Percentiles rank a stretch among this genome's conserved stretches.
These are phyloP conservation scores for Chalara sp. DNA, from an alignment of 2,329 filamentous ascomycete species.

Conservation along the genomic window DNA sequence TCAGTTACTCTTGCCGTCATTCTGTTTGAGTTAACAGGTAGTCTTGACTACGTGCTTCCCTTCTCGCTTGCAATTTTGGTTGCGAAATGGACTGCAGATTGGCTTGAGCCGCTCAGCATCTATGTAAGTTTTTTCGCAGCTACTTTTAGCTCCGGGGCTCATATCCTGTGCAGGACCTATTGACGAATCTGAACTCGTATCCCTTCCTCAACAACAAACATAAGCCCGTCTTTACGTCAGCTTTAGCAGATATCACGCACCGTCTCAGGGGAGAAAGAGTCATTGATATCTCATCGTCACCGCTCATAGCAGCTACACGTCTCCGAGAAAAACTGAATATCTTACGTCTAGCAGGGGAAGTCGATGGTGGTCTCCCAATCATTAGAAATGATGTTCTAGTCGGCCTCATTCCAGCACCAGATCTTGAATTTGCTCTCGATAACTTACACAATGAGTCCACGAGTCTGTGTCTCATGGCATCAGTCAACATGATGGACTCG, in stretches of 20 bases:
- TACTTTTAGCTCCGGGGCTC: conserved; percentile 6
- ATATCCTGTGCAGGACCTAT: conserved; percentile 55
- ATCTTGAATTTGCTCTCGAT: conserved; percentile 89
- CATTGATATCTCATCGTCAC: conserved; percentile 83
- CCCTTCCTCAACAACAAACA: conserved; percentile 97
- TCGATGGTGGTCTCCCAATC: conserved; percentile 88
- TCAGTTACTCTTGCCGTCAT: conserved; percentile 94
- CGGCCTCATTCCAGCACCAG: conserved; percentile 86
- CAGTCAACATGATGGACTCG: conserved; percentile 56
- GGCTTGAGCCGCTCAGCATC: conserved; percentile 88
- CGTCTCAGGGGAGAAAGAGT: conserved; percentile 67
- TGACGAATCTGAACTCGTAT: conserved; percentile 96
- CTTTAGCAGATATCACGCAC: conserved; percentile 80
- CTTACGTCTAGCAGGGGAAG: conserved; percentile 77
- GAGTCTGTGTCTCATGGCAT: conserved; percentile 75
- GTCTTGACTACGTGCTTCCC: conserved; percentile 87
- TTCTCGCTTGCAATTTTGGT: conserved; percentile 90
- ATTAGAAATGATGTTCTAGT: conserved; percentile 72
- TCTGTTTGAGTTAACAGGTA: conserved; percentile 90
- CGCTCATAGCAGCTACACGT: conserved; percentile 68
- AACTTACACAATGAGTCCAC: conserved; percentile 69
- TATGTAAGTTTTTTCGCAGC: conserved; percentile 50
- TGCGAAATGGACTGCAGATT: conserved; percentile 97
- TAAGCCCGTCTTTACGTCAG: conserved; percentile 82
- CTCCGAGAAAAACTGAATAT: conserved; percentile 76